Conservation (phyloP, 352 stramenopile genomes). For the Chrysophaeum taylorii region DNA sequence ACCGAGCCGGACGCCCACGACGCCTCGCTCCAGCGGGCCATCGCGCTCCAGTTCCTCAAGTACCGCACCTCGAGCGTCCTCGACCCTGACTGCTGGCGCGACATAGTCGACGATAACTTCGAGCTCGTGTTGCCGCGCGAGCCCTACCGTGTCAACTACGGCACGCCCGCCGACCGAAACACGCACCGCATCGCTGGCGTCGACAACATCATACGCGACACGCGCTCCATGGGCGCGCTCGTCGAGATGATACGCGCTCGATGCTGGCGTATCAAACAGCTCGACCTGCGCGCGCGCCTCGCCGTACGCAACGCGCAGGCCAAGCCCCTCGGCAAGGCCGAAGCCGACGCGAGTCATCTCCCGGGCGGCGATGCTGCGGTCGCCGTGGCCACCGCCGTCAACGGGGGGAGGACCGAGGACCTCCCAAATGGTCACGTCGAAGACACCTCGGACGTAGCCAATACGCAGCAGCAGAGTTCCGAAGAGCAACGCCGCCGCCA, state of each 20-base stretch:
- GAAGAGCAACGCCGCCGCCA: too few species aligned
- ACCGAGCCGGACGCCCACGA: background rate
- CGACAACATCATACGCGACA: background rate
- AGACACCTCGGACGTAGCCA: too few species aligned
- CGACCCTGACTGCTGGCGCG: background rate
- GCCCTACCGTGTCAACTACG: background rate
- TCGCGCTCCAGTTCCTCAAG: background rate
- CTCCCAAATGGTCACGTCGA: too few species aligned
- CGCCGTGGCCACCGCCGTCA: too few species aligned
- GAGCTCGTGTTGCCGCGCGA: slow-evolving; percentile 8
- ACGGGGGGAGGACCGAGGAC: too few species aligned
- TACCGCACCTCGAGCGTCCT: background rate
- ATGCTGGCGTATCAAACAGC: background rate
- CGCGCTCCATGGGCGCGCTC: background rate
- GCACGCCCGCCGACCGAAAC: background rate
- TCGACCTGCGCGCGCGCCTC: background rate
- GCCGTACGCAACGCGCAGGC: too few species aligned
- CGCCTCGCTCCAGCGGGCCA: background rate
- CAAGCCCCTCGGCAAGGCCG: too few species aligned
- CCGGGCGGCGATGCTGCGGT: background rate
- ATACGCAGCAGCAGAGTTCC: too few species aligned
- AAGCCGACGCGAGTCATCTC: background rate
- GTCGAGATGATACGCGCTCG: slow-evolving; percentile 2
- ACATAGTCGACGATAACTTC: background rate
- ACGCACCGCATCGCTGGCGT: background rate